Conservation (phyloP, 306 rosid genomes). For the Rubus idaeus region DNA sequence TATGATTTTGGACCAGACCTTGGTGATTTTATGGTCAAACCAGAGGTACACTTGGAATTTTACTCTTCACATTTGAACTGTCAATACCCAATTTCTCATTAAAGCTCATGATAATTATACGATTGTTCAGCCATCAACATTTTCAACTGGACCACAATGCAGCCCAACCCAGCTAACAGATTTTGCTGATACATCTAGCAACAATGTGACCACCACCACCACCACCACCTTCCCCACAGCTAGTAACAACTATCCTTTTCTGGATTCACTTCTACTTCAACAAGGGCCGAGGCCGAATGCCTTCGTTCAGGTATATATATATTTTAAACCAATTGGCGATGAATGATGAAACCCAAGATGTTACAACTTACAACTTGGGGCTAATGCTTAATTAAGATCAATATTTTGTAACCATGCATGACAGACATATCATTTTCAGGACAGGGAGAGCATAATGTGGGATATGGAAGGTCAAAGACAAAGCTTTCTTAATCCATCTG, state of each 20-base stretch:
- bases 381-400: not conserved
- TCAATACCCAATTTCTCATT: not conserved
- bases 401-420: not conserved
- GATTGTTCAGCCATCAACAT: constrained; percentile 31
- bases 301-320: constrained; percentile 46
- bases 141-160: constrained; percentile 42
- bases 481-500: constrained; percentile 64
- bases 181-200: constrained; percentile 41
- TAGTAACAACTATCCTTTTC: constrained; percentile 33
- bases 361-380: not conserved
- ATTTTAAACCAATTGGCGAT: not conserved
- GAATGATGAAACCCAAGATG: not conserved
- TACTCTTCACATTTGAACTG: not conserved
- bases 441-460: constrained; percentile 53
- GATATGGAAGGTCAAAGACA: constrained; percentile 79
- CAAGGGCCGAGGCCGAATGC: constrained; percentile 44
- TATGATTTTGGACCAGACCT: constrained; percentile 68
- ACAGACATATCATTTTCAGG: constrained; percentile 61
- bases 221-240: constrained; percentile 25
- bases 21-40: constrained; percentile 50
- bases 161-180: constrained; percentile 43
- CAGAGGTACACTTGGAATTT: constrained; percentile 45
- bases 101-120: constrained; percentile 8
- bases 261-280: constrained; percentile 45
- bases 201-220: constrained; percentile 18